Evolutionary conservation across 225 moss, liverwort and hornwort species (phyloP).

Genomic region (Physcomitrellopsis africana): DNA sequence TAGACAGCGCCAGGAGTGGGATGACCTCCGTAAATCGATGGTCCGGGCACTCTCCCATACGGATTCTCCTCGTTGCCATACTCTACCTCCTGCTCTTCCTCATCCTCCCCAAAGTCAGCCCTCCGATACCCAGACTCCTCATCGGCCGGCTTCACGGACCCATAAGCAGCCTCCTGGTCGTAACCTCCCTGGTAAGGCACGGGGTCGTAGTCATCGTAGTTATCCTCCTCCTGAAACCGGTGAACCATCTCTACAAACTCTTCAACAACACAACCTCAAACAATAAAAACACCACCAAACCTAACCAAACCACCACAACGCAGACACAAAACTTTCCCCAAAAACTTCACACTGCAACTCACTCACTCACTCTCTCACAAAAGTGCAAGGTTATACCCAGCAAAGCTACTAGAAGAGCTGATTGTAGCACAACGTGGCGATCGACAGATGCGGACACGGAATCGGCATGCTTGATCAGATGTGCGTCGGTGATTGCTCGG

Average conservation of each 20-base stretch:
- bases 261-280: too few relatives aligned
- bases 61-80: slow-evolving; percentile 51
- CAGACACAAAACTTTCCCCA: too few relatives aligned
- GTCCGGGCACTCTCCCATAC: slow-evolving; percentile 37
- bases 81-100: slow-evolving; percentile 40
- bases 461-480: too few relatives aligned
- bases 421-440: too few relatives aligned
- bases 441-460: too few relatives aligned
- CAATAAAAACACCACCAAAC: too few relatives aligned
- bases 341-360: too few relatives aligned
- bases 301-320: too few relatives aligned
- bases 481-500: too few relatives aligned
- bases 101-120: slow-evolving; percentile 44
- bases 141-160: slow-evolving; percentile 59
- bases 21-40: slow-evolving; percentile 26
- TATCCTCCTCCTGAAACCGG: slow-evolving; percentile 41
- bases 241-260: slow-evolving; percentile 43
- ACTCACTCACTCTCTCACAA: too few relatives aligned
- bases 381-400: too few relatives aligned
- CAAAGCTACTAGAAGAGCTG: too few relatives aligned
- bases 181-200: slow-evolving; percentile 57
- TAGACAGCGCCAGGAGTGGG: slow-evolving; percentile 27
- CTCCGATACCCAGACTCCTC: slow-evolving; percentile 47
- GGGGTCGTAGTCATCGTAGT: slow-evolving; percentile 54
- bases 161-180: slow-evolving; percentile 45